Percentiles rank a stretch among this genome's conserved stretches.
Conservation (phyloP, 148 eudicot genomes). For the Rhododendron griersonianum region DNA sequence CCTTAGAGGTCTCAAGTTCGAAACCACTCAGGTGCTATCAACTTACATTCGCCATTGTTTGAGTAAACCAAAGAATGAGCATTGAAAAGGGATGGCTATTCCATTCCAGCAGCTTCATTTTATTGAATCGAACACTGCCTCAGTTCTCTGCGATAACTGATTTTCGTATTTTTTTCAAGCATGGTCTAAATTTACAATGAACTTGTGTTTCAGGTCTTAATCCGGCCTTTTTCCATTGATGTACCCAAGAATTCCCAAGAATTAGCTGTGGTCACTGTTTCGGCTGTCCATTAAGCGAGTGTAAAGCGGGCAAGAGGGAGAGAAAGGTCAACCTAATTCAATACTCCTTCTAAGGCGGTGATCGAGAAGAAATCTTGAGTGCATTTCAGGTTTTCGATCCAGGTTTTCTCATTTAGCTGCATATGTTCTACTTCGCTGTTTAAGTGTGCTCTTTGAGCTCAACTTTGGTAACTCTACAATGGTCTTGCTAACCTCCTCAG, state of each 20-base stretch:
- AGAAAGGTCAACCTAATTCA: constrained; percentile 16
- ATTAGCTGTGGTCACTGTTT: neutral
- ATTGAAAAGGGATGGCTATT: neutral
- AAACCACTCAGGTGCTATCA: too few relatives aligned
- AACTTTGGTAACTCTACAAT: too few relatives aligned
- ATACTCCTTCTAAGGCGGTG: too few relatives aligned
- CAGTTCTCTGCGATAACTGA: neutral
- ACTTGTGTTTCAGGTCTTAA: constrained; percentile 18
- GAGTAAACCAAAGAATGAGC: neutral
- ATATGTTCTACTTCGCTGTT: too few relatives aligned
- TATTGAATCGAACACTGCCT: neutral
- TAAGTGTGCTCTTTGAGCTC: too few relatives aligned
- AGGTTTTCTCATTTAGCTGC: too few relatives aligned
- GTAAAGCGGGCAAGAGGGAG: neutral
- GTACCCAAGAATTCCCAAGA: neutral
- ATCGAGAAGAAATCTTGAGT: too few relatives aligned
- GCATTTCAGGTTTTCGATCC: too few relatives aligned
- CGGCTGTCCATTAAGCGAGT: neutral
- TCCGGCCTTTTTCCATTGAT: neutral
- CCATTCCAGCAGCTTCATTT: neutral
- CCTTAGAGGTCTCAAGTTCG: too few relatives aligned
- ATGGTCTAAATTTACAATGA: constrained; percentile 5
- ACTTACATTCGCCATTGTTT: neutral
- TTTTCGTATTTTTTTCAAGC: neutral
- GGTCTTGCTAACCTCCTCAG: too few relatives aligned